Evolutionary conservation across 163 green algal genomes (phyloP).

Genomic region (Volvox carteri): DNA sequence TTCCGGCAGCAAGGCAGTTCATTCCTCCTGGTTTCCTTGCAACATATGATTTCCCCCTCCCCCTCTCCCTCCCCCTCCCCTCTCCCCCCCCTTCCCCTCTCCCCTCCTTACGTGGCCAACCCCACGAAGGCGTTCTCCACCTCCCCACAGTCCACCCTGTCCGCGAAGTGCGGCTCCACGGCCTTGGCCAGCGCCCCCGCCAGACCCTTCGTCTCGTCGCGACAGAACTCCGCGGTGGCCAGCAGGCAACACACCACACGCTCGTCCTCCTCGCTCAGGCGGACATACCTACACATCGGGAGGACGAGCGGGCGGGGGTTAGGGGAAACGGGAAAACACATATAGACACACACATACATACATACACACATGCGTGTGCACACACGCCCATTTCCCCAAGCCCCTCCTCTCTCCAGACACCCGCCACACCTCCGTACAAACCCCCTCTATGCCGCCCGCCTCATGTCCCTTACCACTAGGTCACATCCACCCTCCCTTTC

Average conservation of each 20-base stretch:
- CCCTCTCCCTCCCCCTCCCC: not conserved
- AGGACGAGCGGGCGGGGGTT: not conserved
- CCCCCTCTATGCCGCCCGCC: not conserved
- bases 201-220: constrained; percentile 68
- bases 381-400: too few species aligned
- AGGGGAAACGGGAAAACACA: not conserved
- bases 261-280: constrained; percentile 79
- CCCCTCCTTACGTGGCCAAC: constrained; percentile 71
- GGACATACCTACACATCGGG: constrained; percentile 42
- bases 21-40: too few species aligned
- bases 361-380: too few species aligned
- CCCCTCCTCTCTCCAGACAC: too few species aligned
- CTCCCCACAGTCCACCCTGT: constrained; percentile 76
- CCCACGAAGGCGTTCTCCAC: constrained; percentile 83
- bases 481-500: not conserved
- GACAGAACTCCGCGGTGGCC: constrained; percentile 87
- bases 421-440: too few species aligned
- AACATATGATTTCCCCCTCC: too few species aligned
- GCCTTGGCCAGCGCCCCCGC: constrained; percentile 63
- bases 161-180: constrained; percentile 57
- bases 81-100: not conserved
- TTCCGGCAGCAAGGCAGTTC: too few species aligned
- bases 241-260: constrained; percentile 88
- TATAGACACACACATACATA: too few species aligned
- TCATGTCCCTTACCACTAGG: not conserved